Base-by-base conservation (phyloP, 1,139 yeast species). In the Suhomyces taliae region DNA sequence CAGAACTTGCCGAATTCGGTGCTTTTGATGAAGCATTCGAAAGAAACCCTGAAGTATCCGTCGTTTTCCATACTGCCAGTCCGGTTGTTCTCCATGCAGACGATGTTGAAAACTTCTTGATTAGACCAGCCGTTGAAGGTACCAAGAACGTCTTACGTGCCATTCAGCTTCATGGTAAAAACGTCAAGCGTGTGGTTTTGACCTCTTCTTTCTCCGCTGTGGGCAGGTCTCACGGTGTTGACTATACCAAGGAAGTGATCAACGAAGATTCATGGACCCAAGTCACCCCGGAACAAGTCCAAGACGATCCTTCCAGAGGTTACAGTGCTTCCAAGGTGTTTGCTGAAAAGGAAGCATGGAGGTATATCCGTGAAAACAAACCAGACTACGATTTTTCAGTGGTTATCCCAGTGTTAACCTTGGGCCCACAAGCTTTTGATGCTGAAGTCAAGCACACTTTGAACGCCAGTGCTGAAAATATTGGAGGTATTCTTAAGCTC, bases 271-370 rank as follows among this genome's bases (percentile, higher is more conserved):
- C 63, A 7, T 77, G 81, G 79, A 72, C 72, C 52, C 63, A 63
- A 37, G 65, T 70, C 37, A 60, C 67, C 12, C 62, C 67, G 61
- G 71, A 69, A 41, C 60, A 58, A 48, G 69, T 69, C 41, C 58
- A 57, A 39, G 45, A 51, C 26, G 57, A 64, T 46, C 62, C 67
- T 6, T 44, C 52, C 9, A 46, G 48, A 29, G 84, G 78, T 8
- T 81, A 81, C 61, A 51, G 65, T 47, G 81, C 75, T 0, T 78
- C 84, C 7, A 81, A 81, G 60, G 75, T 69, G 64, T 69, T 70
- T 47, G 81, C 83, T 15, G 85, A 80, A 57, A 58, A 61, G 48
- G 76, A 79, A 1, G 84, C 81, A 1, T 78, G 86, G 82, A 19
- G 24, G 3, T 19, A 19, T 6, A 19, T 19, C 24, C 24, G 24